Base-by-base conservation (phyloP, 345 rosid genomes). In the Bruguiera gymnorhiza region DNA sequence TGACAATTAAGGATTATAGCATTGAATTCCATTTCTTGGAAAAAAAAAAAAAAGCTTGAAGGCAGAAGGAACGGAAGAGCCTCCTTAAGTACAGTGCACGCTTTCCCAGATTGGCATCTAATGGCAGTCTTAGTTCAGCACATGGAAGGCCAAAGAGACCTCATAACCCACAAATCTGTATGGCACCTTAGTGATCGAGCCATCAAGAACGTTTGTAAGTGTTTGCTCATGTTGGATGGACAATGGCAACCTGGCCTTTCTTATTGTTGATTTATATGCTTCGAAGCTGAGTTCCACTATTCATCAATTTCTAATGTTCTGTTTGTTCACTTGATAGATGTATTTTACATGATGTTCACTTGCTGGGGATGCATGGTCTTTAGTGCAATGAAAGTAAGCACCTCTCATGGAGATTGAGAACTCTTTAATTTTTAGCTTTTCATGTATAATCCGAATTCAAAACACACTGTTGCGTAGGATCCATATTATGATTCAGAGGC, bases 301-400 rank as follows among this genome's bases (percentile, higher is more conserved):
- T 3, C 19, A 3, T 43, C 50, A 3, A 62, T 57, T 70, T 29
- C 36, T 46, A 21, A 6, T 53, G 26, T 62, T 53, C 23, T 43
- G 8, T 32, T 64, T 21, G 46, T 63, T 9, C 23, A 13, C 31
- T 13, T 31, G 67, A 73, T 73, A 94, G 98, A 94, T 87, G 67
- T 83, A 74, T 88, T 89, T 78, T 89, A 93, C 84, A 80, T 86
- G 76, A 85, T 94, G 92, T 94, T 88, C 88, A 89, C 91, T 69
- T 86, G 90, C 62, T 94, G 96, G 96, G 97, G 98, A 67, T 94
- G 97, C 64, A 52, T 91, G 67, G 85, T 84, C 86, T 91, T 94
- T 61, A 87, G 96, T 51, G 78, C 95, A 23, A 88, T 87, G 75
- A 89, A 91, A 80, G 97, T 91, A 84, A 79, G 81, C 69, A 16